phyloP scores from a whole-genome alignment of 305 asterid genomes.

The Solanum hybrid region DNA sequence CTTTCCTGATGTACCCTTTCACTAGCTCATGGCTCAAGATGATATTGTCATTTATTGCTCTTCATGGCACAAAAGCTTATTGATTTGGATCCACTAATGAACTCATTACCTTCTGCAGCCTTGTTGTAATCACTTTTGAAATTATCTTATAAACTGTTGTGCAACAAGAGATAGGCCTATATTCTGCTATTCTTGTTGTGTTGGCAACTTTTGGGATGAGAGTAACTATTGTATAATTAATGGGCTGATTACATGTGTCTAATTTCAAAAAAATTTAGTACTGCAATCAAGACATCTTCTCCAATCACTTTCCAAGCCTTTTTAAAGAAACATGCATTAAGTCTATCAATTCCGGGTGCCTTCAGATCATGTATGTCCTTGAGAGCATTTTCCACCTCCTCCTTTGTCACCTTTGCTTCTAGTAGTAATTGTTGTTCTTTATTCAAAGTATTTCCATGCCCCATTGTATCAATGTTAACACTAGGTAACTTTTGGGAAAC shows the following conservation, averaged over 20 bases:
- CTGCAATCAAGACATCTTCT: not conserved
- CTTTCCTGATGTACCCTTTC: not conserved
- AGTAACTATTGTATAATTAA: not conserved
- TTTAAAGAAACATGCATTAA: too few species aligned
- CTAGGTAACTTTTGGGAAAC: not conserved
- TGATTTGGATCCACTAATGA: not conserved
- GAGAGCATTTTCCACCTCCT: not conserved
- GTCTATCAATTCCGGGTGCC: not conserved
- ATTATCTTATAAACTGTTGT: not conserved
- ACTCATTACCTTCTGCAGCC: not conserved
- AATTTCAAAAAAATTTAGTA: too few species aligned
- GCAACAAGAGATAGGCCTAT: not conserved
- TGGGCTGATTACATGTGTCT: not conserved
- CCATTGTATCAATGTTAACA: not conserved
- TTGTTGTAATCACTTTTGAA: not conserved
- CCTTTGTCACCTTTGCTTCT: not conserved
- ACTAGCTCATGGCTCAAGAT: not conserved
- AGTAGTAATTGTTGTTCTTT: too few species aligned
- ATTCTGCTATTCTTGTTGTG: not conserved
- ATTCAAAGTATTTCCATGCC: too few species aligned
- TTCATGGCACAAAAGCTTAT: not conserved
- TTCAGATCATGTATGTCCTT: not conserved
- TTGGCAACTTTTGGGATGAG: not conserved
- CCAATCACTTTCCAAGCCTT: not conserved
- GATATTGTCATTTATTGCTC: not conserved